Percentiles rank a stretch among this genome's conserved stretches.
Evolutionary conservation across 345 rosid species (phyloP).

Genomic region (Linum trigynum): DNA sequence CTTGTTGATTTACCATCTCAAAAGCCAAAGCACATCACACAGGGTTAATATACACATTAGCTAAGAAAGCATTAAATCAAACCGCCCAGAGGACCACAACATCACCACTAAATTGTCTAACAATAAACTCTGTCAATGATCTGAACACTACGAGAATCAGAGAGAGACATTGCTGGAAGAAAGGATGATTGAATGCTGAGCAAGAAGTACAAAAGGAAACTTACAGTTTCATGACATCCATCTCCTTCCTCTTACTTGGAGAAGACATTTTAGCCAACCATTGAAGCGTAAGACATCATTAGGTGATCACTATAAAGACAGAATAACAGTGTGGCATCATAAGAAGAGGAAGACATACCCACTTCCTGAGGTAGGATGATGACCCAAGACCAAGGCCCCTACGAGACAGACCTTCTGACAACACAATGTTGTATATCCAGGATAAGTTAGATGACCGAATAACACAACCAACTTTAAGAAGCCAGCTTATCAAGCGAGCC

Average conservation of each 20-base stretch:
- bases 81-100: background rate
- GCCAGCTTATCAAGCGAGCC: background rate
- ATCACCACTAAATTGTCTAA: background rate
- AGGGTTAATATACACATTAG: background rate
- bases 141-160: constrained; percentile 10
- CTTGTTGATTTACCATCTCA: too few relatives aligned
- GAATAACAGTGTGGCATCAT: background rate
- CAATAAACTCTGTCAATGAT: background rate
- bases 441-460: background rate
- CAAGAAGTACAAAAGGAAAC: constrained; percentile 10
- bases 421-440: background rate
- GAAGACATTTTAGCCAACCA: constrained; percentile 31
- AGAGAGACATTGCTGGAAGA: constrained; percentile 4
- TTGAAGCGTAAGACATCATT: background rate
- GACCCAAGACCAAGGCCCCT: background rate
- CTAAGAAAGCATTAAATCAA: background rate
- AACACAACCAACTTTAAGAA: background rate
- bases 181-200: background rate
- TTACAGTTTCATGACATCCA: constrained; percentile 57
- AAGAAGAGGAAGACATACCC: background rate
- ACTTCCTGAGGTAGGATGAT: background rate
- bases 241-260: constrained; percentile 54
- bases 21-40: background rate
- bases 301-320: background rate
- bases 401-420: background rate